phyloP scores from a whole-genome alignment of 1,139 yeast species.

The Suhomyces panamericanus region DNA sequence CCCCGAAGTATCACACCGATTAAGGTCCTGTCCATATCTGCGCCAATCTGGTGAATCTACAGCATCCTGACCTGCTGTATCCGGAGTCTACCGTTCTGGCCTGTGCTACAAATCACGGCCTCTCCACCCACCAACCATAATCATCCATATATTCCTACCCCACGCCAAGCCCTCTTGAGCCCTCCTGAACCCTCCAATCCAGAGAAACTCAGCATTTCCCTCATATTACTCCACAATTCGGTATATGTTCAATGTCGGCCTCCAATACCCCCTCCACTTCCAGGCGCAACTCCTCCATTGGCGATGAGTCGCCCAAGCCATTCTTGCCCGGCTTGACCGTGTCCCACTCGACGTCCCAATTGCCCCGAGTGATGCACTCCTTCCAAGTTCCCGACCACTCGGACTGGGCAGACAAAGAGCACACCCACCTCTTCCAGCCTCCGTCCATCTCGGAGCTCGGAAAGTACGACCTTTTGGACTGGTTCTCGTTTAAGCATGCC shows the following conservation, averaged over 20 bases:
- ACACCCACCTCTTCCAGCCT: constrained; percentile 8
- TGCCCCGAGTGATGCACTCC: neutral
- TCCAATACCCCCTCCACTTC: neutral
- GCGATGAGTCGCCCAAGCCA: neutral
- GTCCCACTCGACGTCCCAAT: constrained; percentile 6
- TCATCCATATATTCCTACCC: neutral
- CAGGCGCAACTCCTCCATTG: neutral
- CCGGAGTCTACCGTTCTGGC: no score
- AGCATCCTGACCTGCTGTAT: no score
- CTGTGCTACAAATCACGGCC: no score
- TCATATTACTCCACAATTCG: neutral
- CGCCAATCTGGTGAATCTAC: no score
- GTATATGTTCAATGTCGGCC: neutral
- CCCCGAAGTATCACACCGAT: no score
- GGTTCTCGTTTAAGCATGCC: constrained; percentile 20
- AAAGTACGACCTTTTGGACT: constrained; percentile 25
- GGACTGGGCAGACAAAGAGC: constrained; percentile 1
- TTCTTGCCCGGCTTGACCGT: constrained; percentile 1
- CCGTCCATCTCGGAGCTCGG: constrained; percentile 1
- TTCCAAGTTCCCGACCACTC: neutral
- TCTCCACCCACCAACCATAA: no score
- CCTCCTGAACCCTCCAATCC: no score
- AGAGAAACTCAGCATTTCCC: no score
- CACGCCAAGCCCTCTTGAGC: no score
- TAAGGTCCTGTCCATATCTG: no score